These are phyloP conservation scores for Diaporthe capsici DNA, from an alignment of 2,329 filamentous ascomycete species.

Conservation along the genomic window DNA sequence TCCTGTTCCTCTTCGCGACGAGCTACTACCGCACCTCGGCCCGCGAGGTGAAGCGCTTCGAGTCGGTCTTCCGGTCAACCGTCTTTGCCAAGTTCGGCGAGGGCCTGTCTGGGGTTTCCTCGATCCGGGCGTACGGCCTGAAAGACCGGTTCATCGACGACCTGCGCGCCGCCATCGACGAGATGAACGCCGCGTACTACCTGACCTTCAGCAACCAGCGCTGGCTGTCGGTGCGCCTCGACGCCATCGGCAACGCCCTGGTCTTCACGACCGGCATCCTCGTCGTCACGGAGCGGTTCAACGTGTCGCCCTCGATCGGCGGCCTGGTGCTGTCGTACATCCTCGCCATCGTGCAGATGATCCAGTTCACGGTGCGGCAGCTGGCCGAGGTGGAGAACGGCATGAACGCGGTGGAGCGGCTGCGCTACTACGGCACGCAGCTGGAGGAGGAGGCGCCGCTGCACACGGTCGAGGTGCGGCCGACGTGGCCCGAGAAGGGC, in stretches of 20 bases:
- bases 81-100: conserved; percentile 95
- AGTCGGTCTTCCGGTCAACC: conserved; percentile 86
- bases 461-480: conserved; percentile 79
- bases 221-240: conserved; percentile 89
- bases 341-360: conserved; percentile 92
- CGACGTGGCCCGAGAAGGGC: conserved; percentile 88
- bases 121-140: conserved; percentile 90
- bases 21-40: conserved; percentile 93
- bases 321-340: conserved; percentile 95
- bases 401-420: conserved; percentile 95
- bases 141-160: conserved; percentile 80
- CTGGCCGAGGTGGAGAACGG: conserved; percentile 96
- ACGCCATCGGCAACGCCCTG: conserved; percentile 85
- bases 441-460: conserved; percentile 92
- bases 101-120: conserved; percentile 85
- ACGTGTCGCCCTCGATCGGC: conserved; percentile 84
- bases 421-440: conserved; percentile 89
- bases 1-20: conserved; percentile 85
- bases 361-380: conserved; percentile 95
- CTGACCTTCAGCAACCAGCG: conserved; percentile 96
- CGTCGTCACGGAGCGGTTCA: conserved; percentile 91
- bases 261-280: conserved; percentile 92
- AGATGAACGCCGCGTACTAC: conserved; percentile 96
- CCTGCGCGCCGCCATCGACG: conserved; percentile 82
- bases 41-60: conserved; percentile 94